phyloP scores from a whole-genome alignment of 305 asterid species.

The Fraxinus greggii region DNA sequence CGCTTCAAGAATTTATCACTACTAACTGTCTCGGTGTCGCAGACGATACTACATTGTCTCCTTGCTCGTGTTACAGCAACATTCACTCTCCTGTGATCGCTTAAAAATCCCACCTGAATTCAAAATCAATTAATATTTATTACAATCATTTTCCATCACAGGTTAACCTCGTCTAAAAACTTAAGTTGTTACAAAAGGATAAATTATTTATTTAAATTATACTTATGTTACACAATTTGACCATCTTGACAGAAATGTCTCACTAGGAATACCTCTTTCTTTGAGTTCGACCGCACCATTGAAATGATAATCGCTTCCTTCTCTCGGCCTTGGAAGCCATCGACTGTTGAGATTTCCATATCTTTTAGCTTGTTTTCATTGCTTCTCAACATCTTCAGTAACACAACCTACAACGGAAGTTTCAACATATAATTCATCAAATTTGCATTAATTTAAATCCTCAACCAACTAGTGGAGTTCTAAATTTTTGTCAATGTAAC shows the following conservation, averaged over 20 bases:
- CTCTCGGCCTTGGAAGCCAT: constrained; percentile 98
- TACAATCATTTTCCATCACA: neutral
- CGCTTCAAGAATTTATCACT: constrained; percentile 84
- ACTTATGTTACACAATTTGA: constrained; percentile 8
- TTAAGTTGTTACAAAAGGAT: neutral
- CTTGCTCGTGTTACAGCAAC: constrained; percentile 98
- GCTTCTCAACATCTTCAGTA: constrained; percentile 71
- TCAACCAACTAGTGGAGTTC: constrained; percentile 3
- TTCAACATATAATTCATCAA: neutral
- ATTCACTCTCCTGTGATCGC: constrained; percentile 93
- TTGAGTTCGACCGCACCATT: constrained; percentile 94
- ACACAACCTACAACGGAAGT: constrained; percentile 60
- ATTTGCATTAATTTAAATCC: constrained; percentile 17
- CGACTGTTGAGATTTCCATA: constrained; percentile 92
- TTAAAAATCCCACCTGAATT: constrained; percentile 86
- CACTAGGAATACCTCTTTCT: constrained; percentile 65
- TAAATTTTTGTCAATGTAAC: constrained; percentile 10
- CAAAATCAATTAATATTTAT: constrained; percentile 5
- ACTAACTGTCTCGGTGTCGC: constrained; percentile 90
- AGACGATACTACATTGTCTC: constrained; percentile 84
- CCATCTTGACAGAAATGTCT: constrained; percentile 13
- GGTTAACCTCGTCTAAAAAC: neutral
- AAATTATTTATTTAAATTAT: neutral
- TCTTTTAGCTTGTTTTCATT: constrained; percentile 77
- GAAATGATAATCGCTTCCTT: constrained; percentile 97